These are phyloP conservation scores for Melaleuca alternifolia DNA, from an alignment of 345 rosid genomes.

Conservation along the genomic window DNA sequence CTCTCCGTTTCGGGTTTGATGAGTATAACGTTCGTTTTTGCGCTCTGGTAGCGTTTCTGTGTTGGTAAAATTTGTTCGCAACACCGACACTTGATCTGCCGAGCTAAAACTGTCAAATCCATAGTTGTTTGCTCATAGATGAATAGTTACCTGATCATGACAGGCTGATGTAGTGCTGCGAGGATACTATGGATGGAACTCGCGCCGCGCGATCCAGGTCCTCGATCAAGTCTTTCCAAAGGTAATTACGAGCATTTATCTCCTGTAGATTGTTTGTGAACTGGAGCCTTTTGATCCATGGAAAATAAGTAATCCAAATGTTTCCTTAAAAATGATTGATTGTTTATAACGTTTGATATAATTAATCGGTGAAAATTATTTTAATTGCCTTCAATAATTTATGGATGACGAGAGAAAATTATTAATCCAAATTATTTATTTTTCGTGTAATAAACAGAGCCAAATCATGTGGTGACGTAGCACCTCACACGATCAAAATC, in stretches of 20 bases:
- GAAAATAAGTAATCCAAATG: no score
- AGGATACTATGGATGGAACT: conserved; percentile 94
- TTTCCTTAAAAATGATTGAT: not conserved
- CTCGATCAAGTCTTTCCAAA: conserved; percentile 80
- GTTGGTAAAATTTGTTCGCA: not conserved
- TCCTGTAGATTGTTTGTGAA: not conserved
- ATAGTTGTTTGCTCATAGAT: not conserved
- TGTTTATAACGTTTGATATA: not conserved
- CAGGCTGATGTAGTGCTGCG: conserved; percentile 85
- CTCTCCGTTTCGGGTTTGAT: not conserved
- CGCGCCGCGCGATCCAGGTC: conserved; percentile 75
- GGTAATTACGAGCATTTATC: conserved; percentile 10
- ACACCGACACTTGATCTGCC: not conserved
- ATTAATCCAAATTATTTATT: not conserved
- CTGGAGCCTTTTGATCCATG: not conserved
- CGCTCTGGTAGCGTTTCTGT: not conserved
- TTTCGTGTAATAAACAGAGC: not conserved
- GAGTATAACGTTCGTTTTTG: not conserved
- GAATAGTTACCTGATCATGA: not conserved
- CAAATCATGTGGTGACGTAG: not conserved
- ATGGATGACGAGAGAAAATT: no score
- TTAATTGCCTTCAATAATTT: no score
- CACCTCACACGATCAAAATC: not conserved
- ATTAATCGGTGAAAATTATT: no score
- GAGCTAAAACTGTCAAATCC: not conserved